Conservation (phyloP, 1,139 yeast species). For the Zygoascus meyerae region DNA sequence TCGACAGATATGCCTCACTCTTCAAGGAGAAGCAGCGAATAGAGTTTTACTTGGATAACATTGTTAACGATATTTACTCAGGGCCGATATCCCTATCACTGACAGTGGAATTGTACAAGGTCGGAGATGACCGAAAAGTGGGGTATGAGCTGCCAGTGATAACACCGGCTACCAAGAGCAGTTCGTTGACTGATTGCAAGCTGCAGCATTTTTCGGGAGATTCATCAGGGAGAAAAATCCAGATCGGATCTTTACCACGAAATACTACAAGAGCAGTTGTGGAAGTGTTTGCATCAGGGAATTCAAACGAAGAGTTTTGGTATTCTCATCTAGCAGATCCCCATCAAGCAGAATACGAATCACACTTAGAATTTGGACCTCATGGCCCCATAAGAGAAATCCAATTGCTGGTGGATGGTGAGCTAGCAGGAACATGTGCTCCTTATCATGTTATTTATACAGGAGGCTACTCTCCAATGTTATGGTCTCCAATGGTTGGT, state of each 20-base stretch:
- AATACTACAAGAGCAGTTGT: constrained; percentile 57
- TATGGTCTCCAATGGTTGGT: constrained; percentile 78
- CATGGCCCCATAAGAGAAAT: constrained; percentile 40
- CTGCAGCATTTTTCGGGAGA: neutral
- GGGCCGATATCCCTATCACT: constrained; percentile 59
- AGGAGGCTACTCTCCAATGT: constrained; percentile 72
- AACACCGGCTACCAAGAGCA: constrained; percentile 10
- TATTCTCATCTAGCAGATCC: constrained; percentile 57
- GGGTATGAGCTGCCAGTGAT: constrained; percentile 5
- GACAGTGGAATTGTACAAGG: constrained; percentile 47
- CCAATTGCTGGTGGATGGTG: constrained; percentile 32
- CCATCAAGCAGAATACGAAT: constrained; percentile 36
- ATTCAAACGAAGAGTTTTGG: constrained; percentile 81
- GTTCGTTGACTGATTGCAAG: neutral
- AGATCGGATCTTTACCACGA: constrained; percentile 40
- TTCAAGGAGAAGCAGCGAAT: constrained; percentile 33
- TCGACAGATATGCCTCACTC: constrained; percentile 50
- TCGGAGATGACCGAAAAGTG: constrained; percentile 8
- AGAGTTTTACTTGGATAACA: constrained; percentile 58
- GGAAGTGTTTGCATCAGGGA: constrained; percentile 65
- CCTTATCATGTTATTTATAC: constrained; percentile 54
- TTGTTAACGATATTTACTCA: constrained; percentile 49
- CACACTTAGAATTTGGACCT: constrained; percentile 12
- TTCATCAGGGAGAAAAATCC: neutral
- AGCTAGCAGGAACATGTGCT: constrained; percentile 33